Base-by-base conservation (phyloP, 495 filamentous ascomycete species). In the Xylaria cubensis region DNA sequence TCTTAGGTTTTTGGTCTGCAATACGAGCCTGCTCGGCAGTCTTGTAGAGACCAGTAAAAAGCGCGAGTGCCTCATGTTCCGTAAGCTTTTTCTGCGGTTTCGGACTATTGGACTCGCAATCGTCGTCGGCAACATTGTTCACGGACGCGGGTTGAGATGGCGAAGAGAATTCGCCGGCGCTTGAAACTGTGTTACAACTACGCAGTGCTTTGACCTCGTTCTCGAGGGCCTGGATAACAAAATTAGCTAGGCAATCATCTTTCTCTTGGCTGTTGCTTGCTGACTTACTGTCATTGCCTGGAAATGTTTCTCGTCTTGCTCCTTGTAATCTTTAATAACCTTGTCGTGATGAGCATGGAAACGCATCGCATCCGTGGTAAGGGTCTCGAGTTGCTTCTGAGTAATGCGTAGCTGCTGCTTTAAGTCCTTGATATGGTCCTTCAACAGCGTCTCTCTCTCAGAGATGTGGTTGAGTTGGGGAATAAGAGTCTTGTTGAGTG, bases 321-420 rank as follows among this genome's bases (percentile, higher is more conserved):
- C 64, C 55, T 72, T 72, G 53, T 72, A 72, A 53, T 67, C 64
- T 19, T 67, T 21, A 9, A 67, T 59, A 0, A 72, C 63, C 41
- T 72, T 67, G n/a, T 67, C 53, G 6, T 72, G 70, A 32, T 72
- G 70, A 32, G 42, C 34, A 32, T 67, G 70, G 10, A 72, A 72
- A 13, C 62, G 53, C 32, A 61, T 17, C 2, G 64, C 32, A 7
- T 72, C 63, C 17, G 42, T 17, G 19, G 64, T 36, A 13, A 72
- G 63, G 1, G 44, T 42, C 32, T 71, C 51, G 4, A 67, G 48
- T 17, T 67, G 70, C 21, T 67, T 62, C 42, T 72, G 63, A 6
- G 44, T 26, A 19, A 62, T 39, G 53, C 55, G 46, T 6, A 65
- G 21, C 62, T 72, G 69, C 19, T 72, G 21, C 41, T 72, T 61